Evolutionary conservation across 2,329 filamentous ascomycete genomes (phyloP).

Genomic region (Byssoonygena ceratinophila): DNA sequence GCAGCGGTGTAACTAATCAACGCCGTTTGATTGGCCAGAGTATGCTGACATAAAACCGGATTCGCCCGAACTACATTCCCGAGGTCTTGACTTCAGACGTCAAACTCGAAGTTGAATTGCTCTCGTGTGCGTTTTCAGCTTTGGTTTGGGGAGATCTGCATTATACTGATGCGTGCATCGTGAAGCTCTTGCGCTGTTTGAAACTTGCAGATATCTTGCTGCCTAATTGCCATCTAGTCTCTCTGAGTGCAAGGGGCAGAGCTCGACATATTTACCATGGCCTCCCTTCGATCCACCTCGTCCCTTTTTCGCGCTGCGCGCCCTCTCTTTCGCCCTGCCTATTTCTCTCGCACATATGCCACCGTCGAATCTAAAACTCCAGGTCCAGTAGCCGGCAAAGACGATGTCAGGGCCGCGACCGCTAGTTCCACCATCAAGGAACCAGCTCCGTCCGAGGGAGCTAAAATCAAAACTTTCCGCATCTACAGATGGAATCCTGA

Average conservation of each 20-base stretch:
- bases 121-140: background rate
- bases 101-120: constrained; percentile 9
- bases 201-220: background rate
- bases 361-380: constrained; percentile 31
- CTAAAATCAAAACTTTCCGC: constrained; percentile 84
- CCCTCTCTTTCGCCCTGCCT: constrained; percentile 33
- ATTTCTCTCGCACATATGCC: constrained; percentile 38
- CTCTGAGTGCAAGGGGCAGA: background rate
- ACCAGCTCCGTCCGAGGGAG: constrained; percentile 46
- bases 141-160: background rate
- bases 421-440: constrained; percentile 47
- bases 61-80: constrained; percentile 13
- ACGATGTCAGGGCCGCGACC: constrained; percentile 39
- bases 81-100: constrained; percentile 13
- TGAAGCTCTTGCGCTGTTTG: background rate
- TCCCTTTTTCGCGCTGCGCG: constrained; percentile 36
- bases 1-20: constrained; percentile 15
- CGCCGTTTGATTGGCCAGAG: constrained; percentile 14
- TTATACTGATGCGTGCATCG: background rate
- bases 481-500: constrained; percentile 99
- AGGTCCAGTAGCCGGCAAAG: constrained; percentile 19
- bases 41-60: constrained; percentile 18
- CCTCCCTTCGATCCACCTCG: constrained; percentile 40
- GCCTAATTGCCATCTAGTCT: background rate
- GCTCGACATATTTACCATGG: constrained; percentile 29